phyloP scores from a whole-genome alignment of 139 green algal genomes.

The Chlorella sp. region DNA sequence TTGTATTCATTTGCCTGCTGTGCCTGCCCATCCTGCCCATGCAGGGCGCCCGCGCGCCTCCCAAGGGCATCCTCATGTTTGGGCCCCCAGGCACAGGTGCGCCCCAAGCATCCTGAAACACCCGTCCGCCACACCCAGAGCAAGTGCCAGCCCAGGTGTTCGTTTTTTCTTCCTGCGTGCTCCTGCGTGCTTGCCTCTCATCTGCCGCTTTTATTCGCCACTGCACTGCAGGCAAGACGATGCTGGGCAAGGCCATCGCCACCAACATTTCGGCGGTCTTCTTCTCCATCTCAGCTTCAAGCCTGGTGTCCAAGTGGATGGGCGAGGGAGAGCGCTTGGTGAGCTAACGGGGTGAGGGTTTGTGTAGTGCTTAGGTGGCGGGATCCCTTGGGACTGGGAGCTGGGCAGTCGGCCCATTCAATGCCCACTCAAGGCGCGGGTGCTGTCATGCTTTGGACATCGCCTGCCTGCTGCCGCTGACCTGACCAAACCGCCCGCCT shows the following conservation, averaged over 20 bases:
- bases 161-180: no score
- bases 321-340: slow-evolving; percentile 98
- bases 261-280: slow-evolving; percentile 97
- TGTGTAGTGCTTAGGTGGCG: no score
- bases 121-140: no score
- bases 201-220: no score
- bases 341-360: no score
- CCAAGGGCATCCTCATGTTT: slow-evolving; percentile 94
- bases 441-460: neutral
- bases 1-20: no score
- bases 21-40: neutral
- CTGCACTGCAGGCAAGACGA: slow-evolving; percentile 86
- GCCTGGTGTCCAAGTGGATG: slow-evolving; percentile 99
- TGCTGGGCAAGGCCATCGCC: slow-evolving; percentile 96
- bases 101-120: no score
- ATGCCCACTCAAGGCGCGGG: neutral
- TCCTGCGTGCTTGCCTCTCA: no score
- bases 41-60: slow-evolving; percentile 84
- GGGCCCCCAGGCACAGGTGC: slow-evolving; percentile 75
- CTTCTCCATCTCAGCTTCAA: slow-evolving; percentile 95
- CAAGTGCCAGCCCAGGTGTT: no score
- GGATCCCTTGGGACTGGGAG: no score
- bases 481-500: neutral
- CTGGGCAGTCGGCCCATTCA: neutral
- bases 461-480: no score